Evolutionary conservation across 2,329 filamentous ascomycete species (phyloP), one percentile per base, ranked within the genome.

Genomic region (Neofusicoccum sp.): DNA sequence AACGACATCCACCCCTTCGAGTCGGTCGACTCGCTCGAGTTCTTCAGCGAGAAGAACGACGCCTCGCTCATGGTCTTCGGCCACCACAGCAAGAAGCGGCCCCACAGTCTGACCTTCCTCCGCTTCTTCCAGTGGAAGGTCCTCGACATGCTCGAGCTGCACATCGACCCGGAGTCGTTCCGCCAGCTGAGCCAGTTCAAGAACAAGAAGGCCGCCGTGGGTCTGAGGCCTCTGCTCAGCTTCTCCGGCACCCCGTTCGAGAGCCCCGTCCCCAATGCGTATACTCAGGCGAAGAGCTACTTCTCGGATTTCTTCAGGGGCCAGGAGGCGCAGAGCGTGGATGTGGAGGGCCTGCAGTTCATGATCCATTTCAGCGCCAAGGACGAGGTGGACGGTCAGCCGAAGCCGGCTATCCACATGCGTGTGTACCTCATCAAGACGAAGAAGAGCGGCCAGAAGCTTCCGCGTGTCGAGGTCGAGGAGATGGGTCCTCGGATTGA

Each of bases 21-120:
- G 76, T 92, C 96, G 74, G 80, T 89, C 65, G 82, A 88, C 30
- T 93, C 89, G 58, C 84, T 98, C 66, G 91, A 97, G 78, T 99
- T 99, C 81, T 93, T 99, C 81, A 89, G 89, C 64, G 88, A 93
- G 73, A 99, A 98, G 81, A 99, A 99, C 78, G 95, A 99, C 75
- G 88, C 90, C 70, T 89, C 87, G 47, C 80, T 97, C 49, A 83
- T 97, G 66, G 84, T 95, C 66, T 96, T 96, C 69, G 93, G 88
- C 57, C 88, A 85, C 74, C 89, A 88, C 76, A 91, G 85, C 75
- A 99, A 98, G 84, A 99, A 98, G 83, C 84, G 95, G n/a, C 93
- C 93, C 4, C 92, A 99, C 76, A 88, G 88, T 64, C 75, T 99
- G 69, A 97, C 92, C 0, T 77, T 98, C 47, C 82, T 89, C 41